These are phyloP conservation scores for Venturia aucupariae DNA, from an alignment of 2,329 filamentous ascomycete species.

Conservation along the genomic window DNA sequence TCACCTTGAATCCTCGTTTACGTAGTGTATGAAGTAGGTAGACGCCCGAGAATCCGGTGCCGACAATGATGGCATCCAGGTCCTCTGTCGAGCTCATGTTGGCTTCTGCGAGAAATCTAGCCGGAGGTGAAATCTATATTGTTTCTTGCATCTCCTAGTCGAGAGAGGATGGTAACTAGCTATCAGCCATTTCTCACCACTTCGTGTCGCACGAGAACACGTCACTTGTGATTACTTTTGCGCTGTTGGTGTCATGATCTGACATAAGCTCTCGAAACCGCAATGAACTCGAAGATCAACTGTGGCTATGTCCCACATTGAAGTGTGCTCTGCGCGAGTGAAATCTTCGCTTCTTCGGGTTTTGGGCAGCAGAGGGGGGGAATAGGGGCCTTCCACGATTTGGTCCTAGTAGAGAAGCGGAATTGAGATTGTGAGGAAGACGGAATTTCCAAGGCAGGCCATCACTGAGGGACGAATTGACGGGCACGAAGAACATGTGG, in stretches of 20 bases:
- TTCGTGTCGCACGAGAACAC: not conserved
- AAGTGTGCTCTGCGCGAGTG: too few species aligned
- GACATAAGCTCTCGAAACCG: not conserved
- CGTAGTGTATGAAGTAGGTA: slow-evolving; percentile 5
- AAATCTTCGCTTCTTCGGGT: too few species aligned
- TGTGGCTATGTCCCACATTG: not conserved
- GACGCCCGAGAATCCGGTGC: slow-evolving; percentile 7
- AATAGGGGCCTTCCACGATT: too few species aligned
- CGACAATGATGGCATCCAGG: slow-evolving; percentile 8
- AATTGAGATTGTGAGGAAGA: too few species aligned
- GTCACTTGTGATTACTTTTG: not conserved
- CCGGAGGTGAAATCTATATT: too few species aligned
- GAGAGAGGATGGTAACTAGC: not conserved
- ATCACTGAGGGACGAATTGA: too few species aligned
- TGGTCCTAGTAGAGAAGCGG: too few species aligned
- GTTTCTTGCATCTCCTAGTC: too few species aligned
- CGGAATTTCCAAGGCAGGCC: too few species aligned
- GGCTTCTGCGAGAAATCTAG: not conserved
- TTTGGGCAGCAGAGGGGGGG: too few species aligned
- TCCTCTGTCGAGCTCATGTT: not conserved
- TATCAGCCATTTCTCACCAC: not conserved
- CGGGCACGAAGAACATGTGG: too few species aligned
- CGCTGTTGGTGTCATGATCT: not conserved
- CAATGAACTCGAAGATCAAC: not conserved
- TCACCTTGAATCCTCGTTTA: slow-evolving; percentile 11